Percentiles rank a stretch among this genome's conserved stretches.
Conservation (phyloP, 495 filamentous ascomycete genomes). For the Achaetomiella virescens region DNA sequence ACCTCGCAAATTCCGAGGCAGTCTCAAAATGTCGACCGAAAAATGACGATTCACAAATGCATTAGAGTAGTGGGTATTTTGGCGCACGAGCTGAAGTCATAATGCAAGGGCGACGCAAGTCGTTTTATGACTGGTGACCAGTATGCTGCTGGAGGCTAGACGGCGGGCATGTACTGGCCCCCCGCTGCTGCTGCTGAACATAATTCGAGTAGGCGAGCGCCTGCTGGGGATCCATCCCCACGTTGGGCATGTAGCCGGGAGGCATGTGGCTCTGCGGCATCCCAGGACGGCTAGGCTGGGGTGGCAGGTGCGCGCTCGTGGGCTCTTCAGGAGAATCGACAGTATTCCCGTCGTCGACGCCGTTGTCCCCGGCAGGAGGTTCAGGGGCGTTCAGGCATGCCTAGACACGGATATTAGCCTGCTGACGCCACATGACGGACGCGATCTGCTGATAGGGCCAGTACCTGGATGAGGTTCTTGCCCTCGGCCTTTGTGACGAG, state of each 20-base stretch:
- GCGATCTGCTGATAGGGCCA: slow-evolving; percentile 18
- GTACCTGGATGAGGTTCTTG: slow-evolving; percentile 99
- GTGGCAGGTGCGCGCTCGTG: slow-evolving; percentile 51
- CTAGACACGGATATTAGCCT: slow-evolving; percentile 29
- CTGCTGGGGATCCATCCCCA: slow-evolving; percentile 51
- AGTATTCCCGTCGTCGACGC: slow-evolving; percentile 65
- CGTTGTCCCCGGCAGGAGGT: slow-evolving; percentile 82
- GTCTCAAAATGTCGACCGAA: slow-evolving; percentile 21
- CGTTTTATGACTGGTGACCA: slow-evolving; percentile 45
- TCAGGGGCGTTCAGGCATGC: slow-evolving; percentile 97
- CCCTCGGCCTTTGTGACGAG: slow-evolving; percentile 98
- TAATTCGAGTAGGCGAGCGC: slow-evolving; percentile 58
- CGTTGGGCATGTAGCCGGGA: slow-evolving; percentile 45
- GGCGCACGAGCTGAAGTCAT: slow-evolving; percentile 34
- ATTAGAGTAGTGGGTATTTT: slow-evolving; percentile 47
- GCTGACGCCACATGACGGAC: neutral
- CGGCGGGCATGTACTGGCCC: slow-evolving; percentile 50
- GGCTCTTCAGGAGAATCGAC: slow-evolving; percentile 62
- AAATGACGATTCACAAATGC: slow-evolving; percentile 43
- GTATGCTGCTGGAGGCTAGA: slow-evolving; percentile 50
- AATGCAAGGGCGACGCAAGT: slow-evolving; percentile 6
- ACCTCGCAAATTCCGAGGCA: slow-evolving; percentile 19
- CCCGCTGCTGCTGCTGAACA: slow-evolving; percentile 47
- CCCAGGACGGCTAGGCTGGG: slow-evolving; percentile 44
- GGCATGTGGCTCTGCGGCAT: slow-evolving; percentile 50